A percentile compares a stretch with the other conserved stretches of the same genome.
phyloP scores from a whole-genome alignment of 768 basidiomycete species.

The Suillus variegatus region DNA sequence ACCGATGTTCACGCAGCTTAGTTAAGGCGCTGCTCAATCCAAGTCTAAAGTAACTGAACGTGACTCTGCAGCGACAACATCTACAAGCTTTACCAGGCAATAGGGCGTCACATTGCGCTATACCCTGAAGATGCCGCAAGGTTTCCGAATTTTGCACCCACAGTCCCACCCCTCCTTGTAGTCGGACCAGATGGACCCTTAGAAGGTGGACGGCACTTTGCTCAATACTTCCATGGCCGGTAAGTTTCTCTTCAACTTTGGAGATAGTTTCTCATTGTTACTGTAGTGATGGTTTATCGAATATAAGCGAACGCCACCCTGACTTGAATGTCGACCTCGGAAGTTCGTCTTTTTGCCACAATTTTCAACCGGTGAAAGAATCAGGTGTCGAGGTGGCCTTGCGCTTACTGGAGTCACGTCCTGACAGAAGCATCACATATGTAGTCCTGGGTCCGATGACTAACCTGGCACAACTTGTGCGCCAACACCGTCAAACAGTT shows the following conservation, averaged over 20 bases:
- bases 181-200: conserved; percentile 68
- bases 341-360: conserved; percentile 34
- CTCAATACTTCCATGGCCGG: conserved; percentile 87
- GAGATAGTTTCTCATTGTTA: conserved; percentile 4
- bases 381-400: conserved; percentile 56
- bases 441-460: conserved; percentile 78
- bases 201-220: conserved; percentile 69
- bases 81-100: conserved; percentile 70
- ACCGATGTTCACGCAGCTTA: conserved; percentile 62
- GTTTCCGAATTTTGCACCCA: conserved; percentile 62
- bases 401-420: conserved; percentile 52
- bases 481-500: conserved; percentile 53
- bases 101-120: conserved; percentile 57
- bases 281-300: conserved; percentile 67
- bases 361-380: conserved; percentile 47
- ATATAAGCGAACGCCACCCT: conserved; percentile 62
- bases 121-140: conserved; percentile 53
- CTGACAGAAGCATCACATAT: conserved; percentile 63
- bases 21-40: conserved; percentile 41
- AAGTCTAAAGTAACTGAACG: not conserved
- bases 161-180: conserved; percentile 60
- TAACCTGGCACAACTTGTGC: conserved; percentile 71
- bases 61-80: conserved; percentile 60
- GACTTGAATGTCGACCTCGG: conserved; percentile 45
- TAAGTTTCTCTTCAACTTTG: conserved; percentile 26